These are phyloP conservation scores for Trichothecium roseum DNA, from an alignment of 2,329 filamentous ascomycete genomes.

Conservation along the genomic window DNA sequence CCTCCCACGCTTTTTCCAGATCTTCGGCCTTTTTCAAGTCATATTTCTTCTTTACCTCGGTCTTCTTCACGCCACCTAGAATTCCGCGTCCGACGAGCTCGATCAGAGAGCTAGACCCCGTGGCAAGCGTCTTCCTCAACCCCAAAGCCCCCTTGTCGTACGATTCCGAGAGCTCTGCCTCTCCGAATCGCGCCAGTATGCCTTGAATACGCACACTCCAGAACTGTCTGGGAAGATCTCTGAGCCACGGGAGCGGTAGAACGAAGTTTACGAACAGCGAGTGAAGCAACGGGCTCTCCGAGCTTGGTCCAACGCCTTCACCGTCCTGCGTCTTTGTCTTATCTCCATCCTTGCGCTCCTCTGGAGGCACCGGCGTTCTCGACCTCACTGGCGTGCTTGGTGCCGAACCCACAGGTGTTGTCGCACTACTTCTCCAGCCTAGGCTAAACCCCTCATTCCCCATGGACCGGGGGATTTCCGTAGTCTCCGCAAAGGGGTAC, in stretches of 20 bases:
- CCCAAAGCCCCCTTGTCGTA: conserved; percentile 72
- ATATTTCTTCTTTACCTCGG: conserved; percentile 28
- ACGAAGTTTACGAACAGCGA: conserved; percentile 55
- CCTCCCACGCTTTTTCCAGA: conserved; percentile 53
- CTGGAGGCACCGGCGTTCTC: conserved; percentile 13
- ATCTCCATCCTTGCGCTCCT: not conserved
- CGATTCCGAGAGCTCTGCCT: conserved; percentile 65
- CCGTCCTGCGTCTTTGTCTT: conserved; percentile 11
- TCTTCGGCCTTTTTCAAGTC: conserved; percentile 49
- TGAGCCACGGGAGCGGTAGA: conserved; percentile 55
- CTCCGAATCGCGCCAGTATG: conserved; percentile 50
- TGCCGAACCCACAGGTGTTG: conserved; percentile 13
- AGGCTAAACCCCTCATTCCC: conserved; percentile 9
- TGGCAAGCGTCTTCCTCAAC: conserved; percentile 63
- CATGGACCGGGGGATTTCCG: conserved; percentile 7
- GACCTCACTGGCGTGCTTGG: conserved; percentile 15
- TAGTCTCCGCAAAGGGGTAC: conserved; percentile 46
- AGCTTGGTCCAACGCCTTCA: conserved; percentile 18
- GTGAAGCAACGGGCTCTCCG: conserved; percentile 57
- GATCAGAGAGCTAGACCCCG: conserved; percentile 57
- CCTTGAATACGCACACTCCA: conserved; percentile 53
- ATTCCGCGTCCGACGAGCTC: conserved; percentile 59
- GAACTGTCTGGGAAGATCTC: conserved; percentile 51
- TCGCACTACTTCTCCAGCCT: conserved; percentile 3
- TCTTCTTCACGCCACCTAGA: conserved; percentile 40